Conservation (phyloP, 495 filamentous ascomycete species). For the Penicillium herquei region DNA sequence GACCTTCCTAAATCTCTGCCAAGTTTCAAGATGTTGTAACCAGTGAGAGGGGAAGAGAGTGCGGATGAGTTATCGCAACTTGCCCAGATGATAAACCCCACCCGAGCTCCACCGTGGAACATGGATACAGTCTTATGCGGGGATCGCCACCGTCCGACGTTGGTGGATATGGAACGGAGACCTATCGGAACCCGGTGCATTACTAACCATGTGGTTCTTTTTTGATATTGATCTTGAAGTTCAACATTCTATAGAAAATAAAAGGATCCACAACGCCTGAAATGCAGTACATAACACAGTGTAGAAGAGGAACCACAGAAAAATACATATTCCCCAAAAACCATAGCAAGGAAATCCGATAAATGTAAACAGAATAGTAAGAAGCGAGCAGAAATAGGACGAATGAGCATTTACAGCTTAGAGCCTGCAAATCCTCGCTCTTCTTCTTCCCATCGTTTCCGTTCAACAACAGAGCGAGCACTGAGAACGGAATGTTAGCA, state of each 20-base stretch:
- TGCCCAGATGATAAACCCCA: slow-evolving; percentile 11
- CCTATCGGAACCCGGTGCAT: slow-evolving; percentile 6
- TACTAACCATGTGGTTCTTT: slow-evolving; percentile 9
- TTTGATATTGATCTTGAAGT: neutral
- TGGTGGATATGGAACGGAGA: neutral
- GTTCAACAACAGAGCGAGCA: slow-evolving; percentile 45
- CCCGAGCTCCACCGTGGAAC: slow-evolving; percentile 15
- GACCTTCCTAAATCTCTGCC: slow-evolving; percentile 21
- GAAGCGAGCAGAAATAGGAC: neutral
- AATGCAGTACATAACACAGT: slow-evolving; percentile 17
- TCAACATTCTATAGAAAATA: slow-evolving; percentile 12
- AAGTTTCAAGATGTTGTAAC: neutral
- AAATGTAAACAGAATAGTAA: neutral
- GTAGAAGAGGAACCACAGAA: slow-evolving; percentile 6
- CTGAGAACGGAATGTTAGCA: slow-evolving; percentile 16
- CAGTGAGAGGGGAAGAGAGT: slow-evolving; percentile 14
- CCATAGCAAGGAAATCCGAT: neutral
- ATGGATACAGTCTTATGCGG: slow-evolving; percentile 22
- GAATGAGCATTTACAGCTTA: neutral
- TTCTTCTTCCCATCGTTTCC: slow-evolving; percentile 46
- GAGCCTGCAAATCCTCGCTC: slow-evolving; percentile 41
- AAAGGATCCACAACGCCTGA: slow-evolving; percentile 8
- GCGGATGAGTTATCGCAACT: slow-evolving; percentile 4
- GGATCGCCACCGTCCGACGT: slow-evolving; percentile 46
- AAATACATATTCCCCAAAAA: slow-evolving; percentile 14